These are phyloP conservation scores for Suillus sp. DNA, from an alignment of 768 basidiomycete species.

Conservation along the genomic window DNA sequence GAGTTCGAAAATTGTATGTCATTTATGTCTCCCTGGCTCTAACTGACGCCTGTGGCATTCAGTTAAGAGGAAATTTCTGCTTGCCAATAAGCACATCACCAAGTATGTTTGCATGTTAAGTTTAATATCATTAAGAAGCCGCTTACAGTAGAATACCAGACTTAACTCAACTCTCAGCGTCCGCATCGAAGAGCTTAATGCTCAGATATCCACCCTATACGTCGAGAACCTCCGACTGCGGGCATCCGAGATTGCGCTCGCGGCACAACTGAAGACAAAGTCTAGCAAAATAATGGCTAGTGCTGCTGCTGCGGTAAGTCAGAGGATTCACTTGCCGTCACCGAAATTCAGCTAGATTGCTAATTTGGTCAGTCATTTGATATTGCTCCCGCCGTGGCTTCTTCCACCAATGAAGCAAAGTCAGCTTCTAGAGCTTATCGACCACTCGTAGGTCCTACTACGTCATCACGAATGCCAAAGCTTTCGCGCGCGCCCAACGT, in stretches of 20 bases:
- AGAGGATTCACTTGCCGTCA: slow-evolving; percentile 1
- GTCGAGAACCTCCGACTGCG: slow-evolving; percentile 82
- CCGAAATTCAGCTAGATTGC: slow-evolving; percentile 42
- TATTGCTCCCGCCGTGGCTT: slow-evolving; percentile 38
- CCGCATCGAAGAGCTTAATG: slow-evolving; percentile 82
- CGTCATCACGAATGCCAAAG: slow-evolving; percentile 53
- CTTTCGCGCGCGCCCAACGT: slow-evolving; percentile 67
- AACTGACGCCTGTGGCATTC: slow-evolving; percentile 36
- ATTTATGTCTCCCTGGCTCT: slow-evolving; percentile 15
- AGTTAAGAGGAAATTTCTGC: slow-evolving; percentile 93
- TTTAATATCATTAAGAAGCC: slow-evolving; percentile 9
- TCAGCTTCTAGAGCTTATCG: slow-evolving; percentile 54
- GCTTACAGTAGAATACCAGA: slow-evolving; percentile 38
- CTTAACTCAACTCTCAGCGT: slow-evolving; percentile 85
- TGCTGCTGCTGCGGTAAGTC: slow-evolving; percentile 69
- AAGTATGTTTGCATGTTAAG: slow-evolving; percentile 52
- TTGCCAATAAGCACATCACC: slow-evolving; percentile 90
- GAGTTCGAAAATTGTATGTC: slow-evolving; percentile 85
- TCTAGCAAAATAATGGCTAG: slow-evolving; percentile 73
- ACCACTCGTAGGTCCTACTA: slow-evolving; percentile 42
- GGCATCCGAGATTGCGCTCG: slow-evolving; percentile 76
- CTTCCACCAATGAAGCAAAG: slow-evolving; percentile 41
- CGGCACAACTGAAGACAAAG: slow-evolving; percentile 77
- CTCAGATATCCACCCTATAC: slow-evolving; percentile 79
- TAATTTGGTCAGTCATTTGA: slow-evolving; percentile 61